Percentiles rank a stretch among this genome's conserved stretches.
These are phyloP conservation scores for Malus hybrid DNA, from an alignment of 331 rosid genomes.

Conservation along the genomic window DNA sequence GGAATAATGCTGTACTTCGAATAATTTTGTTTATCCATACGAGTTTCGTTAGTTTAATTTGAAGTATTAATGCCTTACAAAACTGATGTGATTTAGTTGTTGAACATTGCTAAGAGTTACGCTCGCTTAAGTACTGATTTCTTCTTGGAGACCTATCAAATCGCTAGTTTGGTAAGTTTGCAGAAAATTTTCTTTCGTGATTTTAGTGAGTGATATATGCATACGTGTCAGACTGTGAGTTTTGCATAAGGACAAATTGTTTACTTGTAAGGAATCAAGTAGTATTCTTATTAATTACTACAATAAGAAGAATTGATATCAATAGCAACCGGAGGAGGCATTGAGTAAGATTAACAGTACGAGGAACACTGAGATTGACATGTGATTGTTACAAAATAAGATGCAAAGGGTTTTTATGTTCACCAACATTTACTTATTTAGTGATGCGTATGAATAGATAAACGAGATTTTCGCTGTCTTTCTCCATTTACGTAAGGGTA, in stretches of 20 bases:
- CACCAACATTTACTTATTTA: neutral
- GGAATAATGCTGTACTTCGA: neutral
- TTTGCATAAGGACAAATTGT: too few relatives aligned
- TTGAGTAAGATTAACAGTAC: neutral
- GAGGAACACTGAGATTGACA: neutral
- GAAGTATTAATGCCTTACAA: too few relatives aligned
- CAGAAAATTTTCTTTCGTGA: too few relatives aligned
- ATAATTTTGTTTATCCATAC: neutral
- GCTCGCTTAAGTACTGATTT: too few relatives aligned
- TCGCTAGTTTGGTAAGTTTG: too few relatives aligned
- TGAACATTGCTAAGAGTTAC: neutral
- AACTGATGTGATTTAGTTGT: neutral
- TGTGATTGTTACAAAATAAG: too few relatives aligned
- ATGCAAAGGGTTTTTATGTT: neutral
- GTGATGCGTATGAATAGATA: neutral
- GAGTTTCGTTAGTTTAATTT: neutral
- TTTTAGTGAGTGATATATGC: too few relatives aligned
- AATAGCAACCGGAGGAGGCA: too few relatives aligned
- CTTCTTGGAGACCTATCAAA: too few relatives aligned
- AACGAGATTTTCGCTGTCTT: neutral
- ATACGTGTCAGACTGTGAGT: too few relatives aligned
- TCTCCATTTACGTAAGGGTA: neutral
- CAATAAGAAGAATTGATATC: neutral
- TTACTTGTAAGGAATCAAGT: too few relatives aligned
- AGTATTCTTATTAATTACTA: too few relatives aligned